Base-by-base conservation (phyloP, 495 filamentous ascomycete genomes). In the Penicillium coprophilum region DNA sequence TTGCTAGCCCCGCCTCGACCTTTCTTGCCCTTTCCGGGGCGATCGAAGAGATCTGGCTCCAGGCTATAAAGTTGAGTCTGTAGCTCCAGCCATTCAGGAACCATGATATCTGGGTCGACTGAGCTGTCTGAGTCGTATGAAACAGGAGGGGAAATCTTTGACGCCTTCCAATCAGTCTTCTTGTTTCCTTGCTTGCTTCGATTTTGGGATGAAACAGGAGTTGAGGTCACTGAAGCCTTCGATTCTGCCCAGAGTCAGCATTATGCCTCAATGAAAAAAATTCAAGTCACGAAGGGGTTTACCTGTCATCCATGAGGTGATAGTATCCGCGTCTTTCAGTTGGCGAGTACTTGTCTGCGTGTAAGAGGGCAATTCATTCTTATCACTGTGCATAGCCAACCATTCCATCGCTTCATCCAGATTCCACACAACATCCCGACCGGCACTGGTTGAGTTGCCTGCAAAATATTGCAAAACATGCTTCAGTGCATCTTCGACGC, bases 381-480 rank as follows among this genome's bases (percentile, higher is more conserved):
- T 73, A 15, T 80, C 72, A 63, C 84, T 87, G 60, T 91, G 80
- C 57, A 88, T 75, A 20, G 90, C 89, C 19, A 97, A 76, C 90
- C 89, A 96, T 61, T 96, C 89, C 28, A 97, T 60, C n/a, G 83
- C 82, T 66, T 94, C 91, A 55, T 94, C 87, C 45, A 97, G 72
- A 19, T 92, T 92, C 87, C 91, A 95, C 11, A 90, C 79, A 5
- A 76, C 70, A 39, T 94, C 90, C 56, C 85, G 88, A 59, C 74
- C 75, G 31, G 69, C 59, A 20, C 66, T 68, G 19, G 66, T 55
- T 11, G 84, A 74, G 57, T 77, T 79, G 7, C 77, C 78, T 19
- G 78, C 75, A 61, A 84, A 82, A 36, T 75, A 74, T 31, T 80
- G 73, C 43, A 91, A 69, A 11, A 91, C 76, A 62, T 85, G 82